Percentiles rank a stretch among this genome's conserved stretches.
Evolutionary conservation across 495 filamentous ascomycete species (phyloP).

Genomic region (Hyphodiscus hymeniophilus): DNA sequence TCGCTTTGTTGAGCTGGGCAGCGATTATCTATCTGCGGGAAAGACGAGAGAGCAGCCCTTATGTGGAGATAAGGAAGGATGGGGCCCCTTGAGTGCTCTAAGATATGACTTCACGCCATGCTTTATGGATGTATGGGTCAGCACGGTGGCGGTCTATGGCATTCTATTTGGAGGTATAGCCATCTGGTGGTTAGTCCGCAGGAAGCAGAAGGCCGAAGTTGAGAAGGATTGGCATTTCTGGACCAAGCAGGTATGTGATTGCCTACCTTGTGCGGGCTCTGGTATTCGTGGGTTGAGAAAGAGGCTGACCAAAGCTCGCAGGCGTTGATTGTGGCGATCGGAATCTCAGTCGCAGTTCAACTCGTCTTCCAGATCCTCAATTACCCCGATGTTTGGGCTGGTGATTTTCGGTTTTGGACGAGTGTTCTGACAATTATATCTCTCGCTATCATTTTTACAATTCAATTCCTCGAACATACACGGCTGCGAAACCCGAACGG

Average conservation of each 20-base stretch:
- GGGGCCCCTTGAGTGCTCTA: conserved; percentile 80
- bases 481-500: conserved; percentile 85
- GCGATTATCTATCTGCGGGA: conserved; percentile 38
- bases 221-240: conserved; percentile 94
- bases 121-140: conserved; percentile 83
- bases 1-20: conserved; percentile 25
- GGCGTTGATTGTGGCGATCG: conserved; percentile 62
- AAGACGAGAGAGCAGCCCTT: conserved; percentile 50
- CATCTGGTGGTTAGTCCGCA: conserved; percentile 55
- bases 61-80: conserved; percentile 84
- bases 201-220: conserved; percentile 56
- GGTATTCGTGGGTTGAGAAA: not conserved
- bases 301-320: conserved; percentile 30
- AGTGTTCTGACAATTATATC: conserved; percentile 71
- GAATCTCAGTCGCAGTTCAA: conserved; percentile 60
- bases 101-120: conserved; percentile 94
- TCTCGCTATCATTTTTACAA: conserved; percentile 66
- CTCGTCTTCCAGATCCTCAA: conserved; percentile 68
- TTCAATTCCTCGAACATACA: conserved; percentile 90
- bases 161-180: conserved; percentile 68
- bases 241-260: conserved; percentile 61
- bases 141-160: conserved; percentile 66
- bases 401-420: conserved; percentile 88
- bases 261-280: not conserved
- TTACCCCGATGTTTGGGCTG: conserved; percentile 59